These are phyloP conservation scores for Clathrospora elynae DNA, from an alignment of 2,329 filamentous ascomycete genomes.

Conservation along the genomic window DNA sequence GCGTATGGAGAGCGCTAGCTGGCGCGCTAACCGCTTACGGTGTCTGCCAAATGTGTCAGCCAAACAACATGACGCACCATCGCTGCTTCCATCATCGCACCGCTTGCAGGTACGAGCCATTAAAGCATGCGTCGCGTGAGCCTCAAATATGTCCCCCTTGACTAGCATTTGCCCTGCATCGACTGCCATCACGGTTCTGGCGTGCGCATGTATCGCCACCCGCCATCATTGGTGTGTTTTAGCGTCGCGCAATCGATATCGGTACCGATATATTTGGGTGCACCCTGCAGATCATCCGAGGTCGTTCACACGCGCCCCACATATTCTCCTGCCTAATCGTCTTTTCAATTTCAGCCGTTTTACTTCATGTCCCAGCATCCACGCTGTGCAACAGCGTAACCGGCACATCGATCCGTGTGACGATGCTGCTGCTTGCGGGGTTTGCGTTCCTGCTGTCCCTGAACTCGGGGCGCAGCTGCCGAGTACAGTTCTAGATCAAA, in stretches of 20 bases:
- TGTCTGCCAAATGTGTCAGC: too few relatives aligned
- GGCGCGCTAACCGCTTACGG: too few relatives aligned
- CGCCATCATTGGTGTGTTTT: constrained; percentile 2
- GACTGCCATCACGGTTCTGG: background rate
- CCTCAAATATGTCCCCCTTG: background rate
- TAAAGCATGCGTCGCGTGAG: constrained; percentile 1
- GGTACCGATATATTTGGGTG: constrained; percentile 6
- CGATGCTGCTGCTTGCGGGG: background rate
- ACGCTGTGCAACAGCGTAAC: background rate
- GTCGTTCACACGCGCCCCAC: background rate
- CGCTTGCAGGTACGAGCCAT: background rate
- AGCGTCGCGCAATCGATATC: constrained; percentile 15
- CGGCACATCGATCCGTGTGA: background rate
- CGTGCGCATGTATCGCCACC: constrained; percentile 7
- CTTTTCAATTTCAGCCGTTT: background rate
- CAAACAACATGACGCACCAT: too few relatives aligned
- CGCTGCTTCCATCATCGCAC: background rate
- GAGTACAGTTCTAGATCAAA: background rate
- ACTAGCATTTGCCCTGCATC: constrained; percentile 7
- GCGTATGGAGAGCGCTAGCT: too few relatives aligned
- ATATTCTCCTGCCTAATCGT: constrained; percentile 6
- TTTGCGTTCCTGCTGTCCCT: constrained; percentile 1
- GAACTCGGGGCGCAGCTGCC: background rate
- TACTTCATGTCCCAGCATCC: background rate
- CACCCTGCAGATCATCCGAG: constrained; percentile 6